Conservation (phyloP, 768 basidiomycete genomes). For the Fibroporia radiculosa region DNA sequence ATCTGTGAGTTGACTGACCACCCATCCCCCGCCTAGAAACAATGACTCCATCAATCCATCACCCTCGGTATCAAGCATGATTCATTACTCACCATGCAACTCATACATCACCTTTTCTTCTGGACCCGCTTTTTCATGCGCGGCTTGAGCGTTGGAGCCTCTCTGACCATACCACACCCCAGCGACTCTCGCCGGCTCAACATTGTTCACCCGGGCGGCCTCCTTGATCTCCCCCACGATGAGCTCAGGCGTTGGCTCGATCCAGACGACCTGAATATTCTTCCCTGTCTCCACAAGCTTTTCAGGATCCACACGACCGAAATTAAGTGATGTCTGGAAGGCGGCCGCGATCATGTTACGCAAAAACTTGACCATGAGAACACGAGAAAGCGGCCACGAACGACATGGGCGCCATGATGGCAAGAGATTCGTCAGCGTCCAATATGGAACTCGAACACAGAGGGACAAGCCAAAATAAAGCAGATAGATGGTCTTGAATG, state of each 20-base stretch:
- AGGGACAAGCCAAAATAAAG: neutral
- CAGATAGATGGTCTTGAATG: neutral
- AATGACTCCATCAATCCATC: neutral
- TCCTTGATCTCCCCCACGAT: conserved; percentile 24
- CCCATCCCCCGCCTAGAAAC: neutral
- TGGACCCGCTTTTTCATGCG: conserved; percentile 15
- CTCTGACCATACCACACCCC: conserved; percentile 30
- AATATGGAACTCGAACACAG: conserved; percentile 1
- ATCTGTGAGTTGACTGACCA: too few species aligned
- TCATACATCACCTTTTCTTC: conserved; percentile 28
- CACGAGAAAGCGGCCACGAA: conserved; percentile 7
- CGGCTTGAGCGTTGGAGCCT: conserved; percentile 9
- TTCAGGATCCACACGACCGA: neutral
- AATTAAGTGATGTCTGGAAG: neutral
- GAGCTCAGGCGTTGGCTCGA: conserved; percentile 25
- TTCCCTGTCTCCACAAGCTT: neutral
- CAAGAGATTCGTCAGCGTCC: conserved; percentile 1
- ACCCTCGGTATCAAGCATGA: neutral
- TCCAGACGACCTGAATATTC: conserved; percentile 20
- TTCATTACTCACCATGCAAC: conserved; percentile 21
- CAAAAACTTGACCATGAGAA: conserved; percentile 1
- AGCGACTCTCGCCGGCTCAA: conserved; percentile 22
- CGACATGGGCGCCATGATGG: conserved; percentile 3
- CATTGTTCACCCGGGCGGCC: conserved; percentile 21
- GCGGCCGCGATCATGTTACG: neutral